Percentiles rank a stretch among this genome's conserved stretches.
phyloP scores from a whole-genome alignment of 192 early-diverging fungal species.

The Coemansia sp. region DNA sequence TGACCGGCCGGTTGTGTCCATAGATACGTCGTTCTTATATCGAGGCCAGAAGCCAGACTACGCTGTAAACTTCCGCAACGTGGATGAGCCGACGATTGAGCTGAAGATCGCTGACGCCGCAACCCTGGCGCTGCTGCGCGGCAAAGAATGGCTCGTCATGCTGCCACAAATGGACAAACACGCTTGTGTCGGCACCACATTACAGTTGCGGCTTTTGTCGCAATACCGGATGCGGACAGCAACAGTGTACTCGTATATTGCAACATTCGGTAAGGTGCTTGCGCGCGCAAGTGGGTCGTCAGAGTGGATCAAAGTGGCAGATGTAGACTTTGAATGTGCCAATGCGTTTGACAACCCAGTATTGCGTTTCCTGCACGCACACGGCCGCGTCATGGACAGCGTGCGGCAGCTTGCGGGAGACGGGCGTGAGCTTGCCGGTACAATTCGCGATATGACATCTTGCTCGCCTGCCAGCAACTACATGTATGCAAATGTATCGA shows the following conservation, averaged over 20 bases:
- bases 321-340: conserved; percentile 69
- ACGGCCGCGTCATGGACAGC: conserved; percentile 68
- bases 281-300: conserved; percentile 51
- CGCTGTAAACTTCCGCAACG: conserved; percentile 74
- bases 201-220: conserved; percentile 80
- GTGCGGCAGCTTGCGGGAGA: conserved; percentile 65
- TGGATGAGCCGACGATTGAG: conserved; percentile 70
- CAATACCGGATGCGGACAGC: conserved; percentile 60
- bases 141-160: conserved; percentile 78
- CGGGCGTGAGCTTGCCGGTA: conserved; percentile 20
- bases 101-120: conserved; percentile 63
- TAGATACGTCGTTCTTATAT: conserved; percentile 83
- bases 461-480: conserved; percentile 52
- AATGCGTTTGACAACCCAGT: conserved; percentile 75
- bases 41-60: conserved; percentile 75
- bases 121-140: conserved; percentile 74
- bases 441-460: not conserved
- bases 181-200: conserved; percentile 28
- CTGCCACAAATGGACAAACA: not conserved
- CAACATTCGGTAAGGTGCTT: conserved; percentile 62
- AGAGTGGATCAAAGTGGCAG: conserved; percentile 71
- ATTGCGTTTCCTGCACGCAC: conserved; percentile 73
- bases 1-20: conserved; percentile 65
- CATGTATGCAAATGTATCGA: conserved; percentile 76
- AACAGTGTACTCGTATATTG: conserved; percentile 56